phyloP scores from a whole-genome alignment of 371 early-diverging fungal species.

The Choanephora cucurbitarum region DNA sequence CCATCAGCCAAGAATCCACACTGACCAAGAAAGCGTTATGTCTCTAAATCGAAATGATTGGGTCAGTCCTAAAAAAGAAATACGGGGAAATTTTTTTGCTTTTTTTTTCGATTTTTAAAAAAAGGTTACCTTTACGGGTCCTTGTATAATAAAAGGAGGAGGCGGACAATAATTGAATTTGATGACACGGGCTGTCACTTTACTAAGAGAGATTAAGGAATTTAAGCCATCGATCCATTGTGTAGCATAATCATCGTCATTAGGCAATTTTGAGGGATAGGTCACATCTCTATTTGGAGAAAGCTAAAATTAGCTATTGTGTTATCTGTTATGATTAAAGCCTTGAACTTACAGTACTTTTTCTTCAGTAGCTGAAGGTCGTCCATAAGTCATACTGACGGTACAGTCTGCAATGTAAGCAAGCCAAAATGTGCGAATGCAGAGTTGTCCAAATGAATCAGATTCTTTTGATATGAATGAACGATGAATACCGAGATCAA shows the following conservation, averaged over 20 bases:
- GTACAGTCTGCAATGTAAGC: slow-evolving; percentile 43
- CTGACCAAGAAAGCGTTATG: slow-evolving; percentile 30
- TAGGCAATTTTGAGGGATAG: slow-evolving; percentile 14
- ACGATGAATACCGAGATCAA: slow-evolving; percentile 48
- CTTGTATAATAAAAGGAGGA: slow-evolving; percentile 29
- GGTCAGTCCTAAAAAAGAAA: neutral
- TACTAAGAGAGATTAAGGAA: slow-evolving; percentile 34
- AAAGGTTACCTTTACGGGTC: slow-evolving; percentile 32
- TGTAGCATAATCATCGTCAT: slow-evolving; percentile 21
- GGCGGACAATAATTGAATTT: slow-evolving; percentile 46
- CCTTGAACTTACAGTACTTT: slow-evolving; percentile 50
- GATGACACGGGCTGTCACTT: slow-evolving; percentile 40
- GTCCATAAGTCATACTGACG: slow-evolving; percentile 41
- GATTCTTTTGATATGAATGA: slow-evolving; percentile 17
- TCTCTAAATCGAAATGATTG: slow-evolving; percentile 12
- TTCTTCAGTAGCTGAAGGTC: slow-evolving; percentile 47
- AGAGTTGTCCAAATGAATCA: slow-evolving; percentile 27
- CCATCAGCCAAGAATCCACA: slow-evolving; percentile 28
- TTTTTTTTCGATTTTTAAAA: too few species aligned
- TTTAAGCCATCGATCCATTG: slow-evolving; percentile 27
- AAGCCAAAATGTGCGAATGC: slow-evolving; percentile 47
- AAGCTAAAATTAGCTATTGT: neutral
- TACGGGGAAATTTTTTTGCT: too few species aligned
- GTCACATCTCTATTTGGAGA: slow-evolving; percentile 28
- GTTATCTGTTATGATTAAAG: too few species aligned